These are phyloP conservation scores for Fusarium mangiferae DNA, from an alignment of 2,329 filamentous ascomycete genomes.

Conservation along the genomic window DNA sequence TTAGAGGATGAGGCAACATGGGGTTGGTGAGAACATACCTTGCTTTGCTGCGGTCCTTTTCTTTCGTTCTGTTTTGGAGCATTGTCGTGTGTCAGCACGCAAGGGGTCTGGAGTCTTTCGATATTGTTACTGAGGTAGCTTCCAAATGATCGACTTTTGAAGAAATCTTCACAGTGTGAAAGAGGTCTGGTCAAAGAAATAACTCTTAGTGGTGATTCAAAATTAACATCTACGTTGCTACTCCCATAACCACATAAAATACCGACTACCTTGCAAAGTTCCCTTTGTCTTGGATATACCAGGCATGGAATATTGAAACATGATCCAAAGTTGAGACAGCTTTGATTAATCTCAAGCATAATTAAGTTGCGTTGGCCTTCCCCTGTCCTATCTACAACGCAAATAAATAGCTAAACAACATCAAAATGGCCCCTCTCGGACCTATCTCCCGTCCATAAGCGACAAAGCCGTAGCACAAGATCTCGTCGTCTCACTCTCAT, in stretches of 20 bases:
- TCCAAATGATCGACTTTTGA: not conserved
- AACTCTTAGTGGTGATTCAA: not conserved
- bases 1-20: conserved; percentile 1
- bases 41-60: not conserved
- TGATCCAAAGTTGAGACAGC: not conserved
- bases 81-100: conserved; percentile 24
- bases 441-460: not conserved
- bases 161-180: not conserved
- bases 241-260: not conserved
- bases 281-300: no score
- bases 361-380: not conserved
- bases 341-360: not conserved
- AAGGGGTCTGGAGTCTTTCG: conserved; percentile 26
- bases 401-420: not conserved
- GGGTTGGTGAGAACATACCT: conserved; percentile 26
- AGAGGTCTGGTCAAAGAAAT: not conserved
- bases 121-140: not conserved
- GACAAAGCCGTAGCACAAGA: conserved; percentile 15
- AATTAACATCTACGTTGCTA: not conserved
- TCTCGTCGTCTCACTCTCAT: conserved; percentile 2
- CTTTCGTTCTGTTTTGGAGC: not conserved
- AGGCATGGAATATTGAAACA: not conserved
- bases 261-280: not conserved
- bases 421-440: no score
- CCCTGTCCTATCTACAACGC: not conserved